Base-by-base conservation (phyloP, 495 filamentous ascomycete genomes). In the Delitschia confertaspora region DNA sequence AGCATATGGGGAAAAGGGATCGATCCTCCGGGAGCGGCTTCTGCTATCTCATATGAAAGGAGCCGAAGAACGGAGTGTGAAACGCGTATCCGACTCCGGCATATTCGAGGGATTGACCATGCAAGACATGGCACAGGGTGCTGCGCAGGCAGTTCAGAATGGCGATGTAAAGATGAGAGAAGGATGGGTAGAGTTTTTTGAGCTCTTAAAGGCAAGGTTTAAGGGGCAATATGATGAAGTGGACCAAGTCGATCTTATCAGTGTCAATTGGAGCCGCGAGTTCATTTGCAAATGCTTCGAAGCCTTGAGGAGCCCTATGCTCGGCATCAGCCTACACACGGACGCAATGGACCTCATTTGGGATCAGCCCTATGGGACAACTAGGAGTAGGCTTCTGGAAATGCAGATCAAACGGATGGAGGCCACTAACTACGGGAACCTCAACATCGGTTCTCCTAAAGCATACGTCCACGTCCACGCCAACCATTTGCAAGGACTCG, bases 211-310 rank as follows among this genome's bases (percentile, higher is more conserved):
- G 13, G 11, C 6, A 16, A 32, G 13, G 5, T 8, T 31, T 17
- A 14, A 24, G 20, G 7, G 16, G 17, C 18, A 45, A 14, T 33
- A 40, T 3, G 13, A 8, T 11, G 25, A 33, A 21, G 6, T 37
- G 11, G 51, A 55, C 14, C 24, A 33, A 14, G 33, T 58, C 6
- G 39, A 17, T 18, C 56, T 65, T 23, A 24, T 65, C 16, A 60
- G 56, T 22, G 63, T 63, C 0, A 65, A 64, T 37, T 65, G 61
- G 61, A 59, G 59, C 32, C 30, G 21, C 3, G 19, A 11, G 3
- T 61, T 59, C 22, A 64, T 64, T 16, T 25, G 34, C 8, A 33
- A 9, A n/a, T 49, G 44, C 35, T 33, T 50, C 11, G 27, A 18
- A 3, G 40, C 57, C 17, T 23, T 17, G 6, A 11, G 35, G 10